Conservation (phyloP, 1,284 basidiomycete species). For the Thelephora terrestris region DNA sequence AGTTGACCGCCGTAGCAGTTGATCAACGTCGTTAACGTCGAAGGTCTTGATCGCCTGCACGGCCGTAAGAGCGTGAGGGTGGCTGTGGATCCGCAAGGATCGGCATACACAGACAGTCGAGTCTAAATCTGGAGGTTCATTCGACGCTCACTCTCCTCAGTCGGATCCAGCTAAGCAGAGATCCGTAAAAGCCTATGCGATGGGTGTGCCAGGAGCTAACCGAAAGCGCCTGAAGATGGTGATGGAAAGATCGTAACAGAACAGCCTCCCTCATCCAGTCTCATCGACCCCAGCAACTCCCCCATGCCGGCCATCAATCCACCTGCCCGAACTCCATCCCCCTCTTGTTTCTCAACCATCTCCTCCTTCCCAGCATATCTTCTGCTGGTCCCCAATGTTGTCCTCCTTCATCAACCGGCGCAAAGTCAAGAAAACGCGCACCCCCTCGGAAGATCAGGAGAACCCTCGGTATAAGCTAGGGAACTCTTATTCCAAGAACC, state of each 20-base stretch:
- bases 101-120: no score
- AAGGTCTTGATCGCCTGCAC: no score
- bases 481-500: constrained; percentile 6
- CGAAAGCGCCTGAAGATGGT: no score
- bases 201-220: no score
- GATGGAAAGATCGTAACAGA: neutral
- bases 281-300: neutral
- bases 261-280: neutral
- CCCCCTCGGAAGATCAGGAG: constrained; percentile 30
- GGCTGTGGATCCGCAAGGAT: no score
- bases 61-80: no score
- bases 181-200: no score
- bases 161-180: no score
- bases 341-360: neutral
- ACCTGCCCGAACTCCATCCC: neutral
- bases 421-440: constrained; percentile 10
- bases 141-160: no score
- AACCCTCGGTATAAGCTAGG: constrained; percentile 5
- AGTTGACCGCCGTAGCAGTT: no score
- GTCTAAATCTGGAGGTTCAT: no score
- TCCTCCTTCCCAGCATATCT: neutral
- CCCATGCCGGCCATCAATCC: neutral
- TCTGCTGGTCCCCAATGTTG: constrained; percentile 6
- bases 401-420: constrained; percentile 10
- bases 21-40: no score